Evolutionary conservation across 306 rosid species (phyloP).

Genomic region (Sicyos edulis): DNA sequence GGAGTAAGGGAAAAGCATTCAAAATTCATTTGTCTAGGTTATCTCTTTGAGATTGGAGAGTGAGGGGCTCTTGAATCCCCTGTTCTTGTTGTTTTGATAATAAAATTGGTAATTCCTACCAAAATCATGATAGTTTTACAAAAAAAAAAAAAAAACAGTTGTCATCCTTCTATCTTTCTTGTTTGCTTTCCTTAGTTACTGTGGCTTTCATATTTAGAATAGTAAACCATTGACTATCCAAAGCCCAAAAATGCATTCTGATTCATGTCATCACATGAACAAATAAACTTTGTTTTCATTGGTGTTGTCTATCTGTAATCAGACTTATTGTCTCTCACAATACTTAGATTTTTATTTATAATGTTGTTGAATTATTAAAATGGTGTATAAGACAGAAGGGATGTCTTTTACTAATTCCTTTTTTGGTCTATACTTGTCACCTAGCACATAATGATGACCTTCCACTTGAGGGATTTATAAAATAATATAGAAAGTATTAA

Average conservation of each 20-base stretch:
- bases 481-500: slow-evolving; percentile 1
- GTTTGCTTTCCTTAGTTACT: neutral
- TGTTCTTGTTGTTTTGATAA: no score
- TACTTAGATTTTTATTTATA: neutral
- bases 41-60: no score
- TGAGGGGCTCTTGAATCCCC: no score
- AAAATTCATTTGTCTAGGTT: no score
- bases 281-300: slow-evolving; percentile 5
- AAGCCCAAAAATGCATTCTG: neutral
- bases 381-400: slow-evolving; percentile 4
- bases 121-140: no score
- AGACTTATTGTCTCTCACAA: neutral
- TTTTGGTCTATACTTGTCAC: slow-evolving; percentile 9
- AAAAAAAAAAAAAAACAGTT: no score
- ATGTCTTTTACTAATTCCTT: neutral
- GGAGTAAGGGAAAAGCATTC: no score
- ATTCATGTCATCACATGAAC: slow-evolving; percentile 6
- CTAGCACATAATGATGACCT: slow-evolving; percentile 6
- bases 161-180: no score
- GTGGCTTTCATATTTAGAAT: neutral
- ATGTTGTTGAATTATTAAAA: slow-evolving; percentile 8
- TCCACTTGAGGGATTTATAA: slow-evolving; percentile 6
- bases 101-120: no score
- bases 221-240: neutral
- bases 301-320: slow-evolving; percentile 11